These are phyloP conservation scores for Calvatia gigantea DNA, from an alignment of 768 basidiomycete genomes.

Conservation along the genomic window DNA sequence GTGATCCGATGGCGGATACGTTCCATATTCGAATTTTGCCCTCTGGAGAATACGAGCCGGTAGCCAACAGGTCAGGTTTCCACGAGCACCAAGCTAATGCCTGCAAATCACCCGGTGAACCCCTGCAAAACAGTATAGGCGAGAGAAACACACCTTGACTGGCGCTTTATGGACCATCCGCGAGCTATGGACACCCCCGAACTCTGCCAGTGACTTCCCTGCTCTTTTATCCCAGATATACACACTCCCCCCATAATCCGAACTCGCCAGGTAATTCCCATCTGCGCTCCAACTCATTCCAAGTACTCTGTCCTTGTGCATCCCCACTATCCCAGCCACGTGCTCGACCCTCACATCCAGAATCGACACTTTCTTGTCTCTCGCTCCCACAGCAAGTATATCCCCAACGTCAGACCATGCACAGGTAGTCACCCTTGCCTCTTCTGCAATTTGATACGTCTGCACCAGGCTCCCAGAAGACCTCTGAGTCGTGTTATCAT, in stretches of 20 bases:
- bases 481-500: constrained; percentile 13
- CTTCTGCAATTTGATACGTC: constrained; percentile 21
- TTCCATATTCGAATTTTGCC: constrained; percentile 52
- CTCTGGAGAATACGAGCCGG: constrained; percentile 49
- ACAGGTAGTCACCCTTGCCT: constrained; percentile 14
- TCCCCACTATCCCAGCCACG: constrained; percentile 42
- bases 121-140: neutral
- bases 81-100: constrained; percentile 88
- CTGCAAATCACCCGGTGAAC: constrained; percentile 29
- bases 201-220: constrained; percentile 54
- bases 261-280: constrained; percentile 76
- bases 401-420: constrained; percentile 55
- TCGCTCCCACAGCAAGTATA: constrained; percentile 60
- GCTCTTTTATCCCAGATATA: constrained; percentile 73
- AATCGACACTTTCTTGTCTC: constrained; percentile 61
- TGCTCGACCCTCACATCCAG: constrained; percentile 52
- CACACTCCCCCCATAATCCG: constrained; percentile 83
- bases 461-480: constrained; percentile 4
- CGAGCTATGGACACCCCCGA: constrained; percentile 59
- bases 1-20: constrained; percentile 22
- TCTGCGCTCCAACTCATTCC: constrained; percentile 75
- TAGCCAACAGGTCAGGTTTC: constrained; percentile 74
- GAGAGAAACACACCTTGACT: constrained; percentile 38
- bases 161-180: constrained; percentile 62
- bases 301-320: constrained; percentile 46